phyloP scores from a whole-genome alignment of 257 asterid species.

The Solanum piurae region DNA sequence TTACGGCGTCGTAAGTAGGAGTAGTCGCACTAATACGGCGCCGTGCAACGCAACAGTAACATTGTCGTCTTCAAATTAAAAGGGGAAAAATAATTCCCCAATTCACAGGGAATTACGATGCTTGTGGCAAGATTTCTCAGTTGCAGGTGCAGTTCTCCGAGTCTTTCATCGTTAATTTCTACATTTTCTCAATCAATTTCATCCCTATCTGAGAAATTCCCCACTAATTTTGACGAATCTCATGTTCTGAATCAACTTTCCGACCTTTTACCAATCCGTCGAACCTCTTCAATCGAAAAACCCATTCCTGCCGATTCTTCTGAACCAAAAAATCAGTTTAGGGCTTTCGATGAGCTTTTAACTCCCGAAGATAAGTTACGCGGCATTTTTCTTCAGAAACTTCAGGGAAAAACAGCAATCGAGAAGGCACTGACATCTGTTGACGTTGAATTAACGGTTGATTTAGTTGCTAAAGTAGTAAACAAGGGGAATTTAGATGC shows the following conservation, averaged over 20 bases:
- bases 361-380: slow-evolving; percentile 71
- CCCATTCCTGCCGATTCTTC: slow-evolving; percentile 3
- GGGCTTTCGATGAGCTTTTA: slow-evolving; percentile 43
- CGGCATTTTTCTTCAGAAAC: slow-evolving; percentile 69
- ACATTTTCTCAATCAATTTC: background rate
- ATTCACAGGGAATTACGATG: background rate
- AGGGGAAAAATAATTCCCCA: background rate
- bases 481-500: slow-evolving; percentile 57
- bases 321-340: background rate
- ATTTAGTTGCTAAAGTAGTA: slow-evolving; percentile 49
- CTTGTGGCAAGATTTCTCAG: background rate
- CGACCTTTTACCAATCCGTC: slow-evolving; percentile 37
- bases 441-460: slow-evolving; percentile 39
- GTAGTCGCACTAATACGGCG: background rate
- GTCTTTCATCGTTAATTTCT: background rate
- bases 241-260: slow-evolving; percentile 48
- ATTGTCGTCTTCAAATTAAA: background rate
- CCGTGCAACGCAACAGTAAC: background rate
- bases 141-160: background rate
- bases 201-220: background rate
- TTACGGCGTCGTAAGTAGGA: background rate
- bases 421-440: slow-evolving; percentile 32
- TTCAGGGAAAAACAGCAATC: slow-evolving; percentile 31
- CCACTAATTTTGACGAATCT: slow-evolving; percentile 30
- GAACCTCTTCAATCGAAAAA: slow-evolving; percentile 3